Base-by-base conservation (phyloP, 768 basidiomycete genomes). In the Leucogyrophana mollusca region DNA sequence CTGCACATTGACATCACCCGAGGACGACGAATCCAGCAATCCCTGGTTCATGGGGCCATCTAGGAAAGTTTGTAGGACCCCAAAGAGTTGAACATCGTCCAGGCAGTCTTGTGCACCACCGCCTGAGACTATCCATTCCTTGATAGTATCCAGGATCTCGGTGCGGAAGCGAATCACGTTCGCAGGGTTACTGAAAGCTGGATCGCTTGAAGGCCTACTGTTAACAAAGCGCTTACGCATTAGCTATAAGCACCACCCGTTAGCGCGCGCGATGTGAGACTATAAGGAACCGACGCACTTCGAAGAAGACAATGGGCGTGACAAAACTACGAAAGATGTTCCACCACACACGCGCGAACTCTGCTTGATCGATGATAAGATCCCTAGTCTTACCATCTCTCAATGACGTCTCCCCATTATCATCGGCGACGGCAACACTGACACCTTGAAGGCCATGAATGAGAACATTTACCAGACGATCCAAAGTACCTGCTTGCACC, bases 321-420 rank as follows among this genome's bases (percentile, higher is more conserved):
- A 92, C 79, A 53, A 92, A 90, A 56, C 86, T 89, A 34, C 90
- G 74, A 59, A 88, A 93, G 16, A 80, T 79, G 50, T 77, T 83
- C 88, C 90, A 93, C 88, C 90, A 93, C 3, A 89, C 78, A 35
- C 72, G 73, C 2, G 82, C 74, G 66, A 88, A 92, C 57, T 91
- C 90, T 2, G 58, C 68, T 36, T 81, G 77, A 66, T 92, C 90
- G 11, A 92, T 77, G 20, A 81, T 70, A 34, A 91, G 68, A 39
- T 87, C 82, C 25, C 87, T 72, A 0, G 85, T 86, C 68, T 80
- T 86, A 2, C 83, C 82, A 52, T 88, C 86, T 17, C 81, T 70
- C 34, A 92, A 63, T 0, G 87, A 82, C 70, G 87, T 89, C 62
- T 92, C 88, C 0, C 90, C 90, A 54, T 90, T 91, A 58, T 92